Evolutionary conservation across 1,139 yeast genomes (phyloP), one percentile per base, ranked within the genome.

Genomic region (Taphrina flavorubra): DNA sequence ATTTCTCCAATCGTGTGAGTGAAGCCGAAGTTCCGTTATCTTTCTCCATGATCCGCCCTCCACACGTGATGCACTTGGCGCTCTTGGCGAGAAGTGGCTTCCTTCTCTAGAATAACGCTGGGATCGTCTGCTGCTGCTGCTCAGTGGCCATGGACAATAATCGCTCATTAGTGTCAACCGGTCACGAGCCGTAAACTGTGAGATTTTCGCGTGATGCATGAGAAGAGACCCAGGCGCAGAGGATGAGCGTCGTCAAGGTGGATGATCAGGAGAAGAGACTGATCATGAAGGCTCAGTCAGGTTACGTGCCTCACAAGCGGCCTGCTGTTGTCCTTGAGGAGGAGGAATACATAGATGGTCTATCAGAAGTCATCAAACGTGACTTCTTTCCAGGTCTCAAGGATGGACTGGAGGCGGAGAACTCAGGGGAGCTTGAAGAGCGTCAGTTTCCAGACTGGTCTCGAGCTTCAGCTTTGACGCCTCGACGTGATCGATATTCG

Each of bases 321-420:
- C 68, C 68, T 16, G 58, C 68, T 6, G 25, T 46, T n/a, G 58
- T 51, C 8, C 68, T 65, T 8, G 68, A 65, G 14, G 80, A 78
- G 60, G 78, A 77, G 44, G 73, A 70, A 10, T 78, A 78, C 57
- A 71, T 73, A 4, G 69, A 63, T 16, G 70, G 75, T 18, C 63
- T 78, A 20, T 74, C 74, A 34, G 59, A 70, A 0, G 76, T 78
- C 46, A 74, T 78, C 47, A 71, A 73, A 34, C 72, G 79, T 5
- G 79, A 77, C 63, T 78, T 75, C 68, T 78, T 76, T 62, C 76
- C 78, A 3, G 75, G 73, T 25, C 71, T 72, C 16, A 46, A 64
- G 53, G 57, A 66, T 51, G 40, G 40, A 20, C 31, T 51, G 65
- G 51, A 47, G 18, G 44, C 47, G n/a, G 47, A 10, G 18, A n/a